Percentiles rank a stretch among this genome's conserved stretches.
Conservation (phyloP, 768 basidiomycete species). For the Pisolithus orientalis region DNA sequence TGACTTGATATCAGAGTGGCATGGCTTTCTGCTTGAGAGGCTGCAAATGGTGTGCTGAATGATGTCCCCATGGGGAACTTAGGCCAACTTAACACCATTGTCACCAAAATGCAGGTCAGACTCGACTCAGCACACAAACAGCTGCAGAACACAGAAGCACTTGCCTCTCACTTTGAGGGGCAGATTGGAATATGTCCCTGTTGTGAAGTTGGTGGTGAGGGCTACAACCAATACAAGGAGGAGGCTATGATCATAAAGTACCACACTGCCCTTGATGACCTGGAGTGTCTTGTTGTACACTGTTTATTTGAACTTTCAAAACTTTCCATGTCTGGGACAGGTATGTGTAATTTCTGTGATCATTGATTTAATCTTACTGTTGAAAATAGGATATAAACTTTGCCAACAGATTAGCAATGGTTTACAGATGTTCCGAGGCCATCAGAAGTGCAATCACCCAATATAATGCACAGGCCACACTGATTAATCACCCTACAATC, state of each 20-base stretch:
- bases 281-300: background rate
- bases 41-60: too few species aligned
- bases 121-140: too few species aligned
- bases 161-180: too few species aligned
- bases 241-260: background rate
- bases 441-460: background rate
- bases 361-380: background rate
- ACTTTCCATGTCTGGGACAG: background rate
- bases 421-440: background rate
- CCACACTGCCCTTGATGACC: background rate
- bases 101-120: too few species aligned
- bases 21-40: too few species aligned
- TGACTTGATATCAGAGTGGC: too few species aligned
- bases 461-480: background rate
- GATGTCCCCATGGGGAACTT: too few species aligned
- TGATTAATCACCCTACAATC: background rate
- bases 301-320: background rate
- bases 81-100: too few species aligned
- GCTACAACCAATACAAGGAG: background rate
- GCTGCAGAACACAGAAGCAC: too few species aligned
- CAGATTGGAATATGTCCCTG: too few species aligned
- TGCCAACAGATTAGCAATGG: slow-evolving; percentile 3
- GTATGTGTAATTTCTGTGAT: too few species aligned
- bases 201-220: background rate
- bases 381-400: slow-evolving; percentile 2